Conservation (phyloP, 2,329 filamentous ascomycete species). For the Cercospora beticola region DNA sequence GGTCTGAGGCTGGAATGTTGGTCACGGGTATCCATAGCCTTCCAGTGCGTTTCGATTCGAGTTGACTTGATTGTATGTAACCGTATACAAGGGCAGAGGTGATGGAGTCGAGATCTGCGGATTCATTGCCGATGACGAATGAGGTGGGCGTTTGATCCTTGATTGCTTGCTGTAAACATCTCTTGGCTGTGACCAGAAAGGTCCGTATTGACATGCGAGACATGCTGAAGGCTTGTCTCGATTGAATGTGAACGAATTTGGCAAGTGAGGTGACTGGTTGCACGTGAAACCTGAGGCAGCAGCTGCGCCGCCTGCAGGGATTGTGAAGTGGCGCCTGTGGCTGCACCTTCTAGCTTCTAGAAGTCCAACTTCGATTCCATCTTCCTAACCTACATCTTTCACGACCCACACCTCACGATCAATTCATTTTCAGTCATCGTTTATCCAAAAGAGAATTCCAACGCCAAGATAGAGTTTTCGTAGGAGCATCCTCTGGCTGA, state of each 20-base stretch:
- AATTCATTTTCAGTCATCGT: not conserved
- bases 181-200: conserved; percentile 49
- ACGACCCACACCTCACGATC: not conserved
- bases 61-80: conserved; percentile 65
- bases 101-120: conserved; percentile 76
- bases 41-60: conserved; percentile 46
- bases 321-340: not conserved
- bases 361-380: not conserved
- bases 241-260: not conserved
- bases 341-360: conserved; percentile 12
- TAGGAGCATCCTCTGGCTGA: conserved; percentile 7
- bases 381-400: not conserved
- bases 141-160: conserved; percentile 45
- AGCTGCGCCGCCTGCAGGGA: not conserved
- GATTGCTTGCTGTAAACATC: conserved; percentile 43
- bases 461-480: not conserved
- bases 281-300: conserved; percentile 1
- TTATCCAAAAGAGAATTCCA: not conserved
- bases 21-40: conserved; percentile 69
- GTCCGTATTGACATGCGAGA: conserved; percentile 48
- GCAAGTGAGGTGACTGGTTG: not conserved
- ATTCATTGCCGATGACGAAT: conserved; percentile 56
- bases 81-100: conserved; percentile 72
- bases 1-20: conserved; percentile 67
- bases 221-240: conserved; percentile 24